Percentiles rank a stretch among this genome's conserved stretches.
phyloP scores from a whole-genome alignment of 768 basidiomycete genomes.

The Pleurotus sapidus region DNA sequence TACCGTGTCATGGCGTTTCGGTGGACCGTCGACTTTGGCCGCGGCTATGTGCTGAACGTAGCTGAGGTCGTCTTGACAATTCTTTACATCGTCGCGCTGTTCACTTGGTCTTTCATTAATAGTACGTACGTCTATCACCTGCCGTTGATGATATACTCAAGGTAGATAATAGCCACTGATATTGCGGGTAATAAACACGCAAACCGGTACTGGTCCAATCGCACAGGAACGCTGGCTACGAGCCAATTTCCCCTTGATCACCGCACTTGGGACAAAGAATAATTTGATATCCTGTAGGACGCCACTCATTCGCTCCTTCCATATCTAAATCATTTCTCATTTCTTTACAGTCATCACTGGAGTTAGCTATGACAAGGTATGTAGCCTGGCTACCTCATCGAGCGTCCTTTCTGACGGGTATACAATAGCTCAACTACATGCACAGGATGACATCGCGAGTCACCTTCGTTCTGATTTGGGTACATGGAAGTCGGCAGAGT shows the following conservation, averaged over 20 bases:
- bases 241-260: slow-evolving; percentile 39
- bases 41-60: slow-evolving; percentile 28
- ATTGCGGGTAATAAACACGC: background rate
- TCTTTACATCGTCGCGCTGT: background rate
- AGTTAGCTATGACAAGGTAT: slow-evolving; percentile 2
- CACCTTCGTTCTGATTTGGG: slow-evolving; percentile 2
- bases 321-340: background rate
- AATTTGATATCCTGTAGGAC: slow-evolving; percentile 30
- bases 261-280: slow-evolving; percentile 46
- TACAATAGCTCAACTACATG: slow-evolving; percentile 4
- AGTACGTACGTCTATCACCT: background rate
- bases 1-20: slow-evolving; percentile 18
- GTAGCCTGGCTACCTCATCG: background rate
- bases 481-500: slow-evolving; percentile 4
- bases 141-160: background rate
- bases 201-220: slow-evolving; percentile 13
- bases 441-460: slow-evolving; percentile 7
- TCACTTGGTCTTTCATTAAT: slow-evolving; percentile 7
- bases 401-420: background rate
- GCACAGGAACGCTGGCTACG: slow-evolving; percentile 26
- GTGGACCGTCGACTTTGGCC: slow-evolving; percentile 23
- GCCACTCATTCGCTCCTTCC: background rate
- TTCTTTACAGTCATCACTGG: background rate
- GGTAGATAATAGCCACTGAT: slow-evolving; percentile 5
- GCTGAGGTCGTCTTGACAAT: slow-evolving; percentile 16